These are phyloP conservation scores for Trematosphaeria pertusa DNA, from an alignment of 2,329 filamentous ascomycete genomes.

Conservation along the genomic window DNA sequence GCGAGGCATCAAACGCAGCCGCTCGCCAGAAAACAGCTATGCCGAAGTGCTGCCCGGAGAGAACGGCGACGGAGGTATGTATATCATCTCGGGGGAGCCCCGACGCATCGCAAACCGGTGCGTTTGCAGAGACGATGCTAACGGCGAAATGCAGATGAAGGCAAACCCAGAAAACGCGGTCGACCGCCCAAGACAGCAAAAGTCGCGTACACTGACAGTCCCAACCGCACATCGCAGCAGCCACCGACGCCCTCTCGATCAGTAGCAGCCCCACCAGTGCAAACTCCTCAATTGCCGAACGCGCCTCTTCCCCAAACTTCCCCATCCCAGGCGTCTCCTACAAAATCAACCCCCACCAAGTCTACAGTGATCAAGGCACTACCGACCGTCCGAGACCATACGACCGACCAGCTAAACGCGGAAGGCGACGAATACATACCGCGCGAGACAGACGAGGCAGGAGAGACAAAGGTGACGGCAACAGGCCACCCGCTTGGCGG, in stretches of 20 bases:
- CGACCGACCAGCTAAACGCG: slow-evolving; percentile 89
- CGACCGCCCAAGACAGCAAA: slow-evolving; percentile 67
- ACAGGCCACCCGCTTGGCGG: slow-evolving; percentile 83
- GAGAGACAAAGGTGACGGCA: slow-evolving; percentile 89
- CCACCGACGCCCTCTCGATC: slow-evolving; percentile 57
- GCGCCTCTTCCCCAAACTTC: slow-evolving; percentile 58
- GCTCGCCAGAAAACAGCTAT: slow-evolving; percentile 49
- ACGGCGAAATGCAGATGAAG: slow-evolving; percentile 32
- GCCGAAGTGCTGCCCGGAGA: slow-evolving; percentile 41
- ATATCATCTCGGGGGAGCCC: slow-evolving; percentile 1
- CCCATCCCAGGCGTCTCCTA: slow-evolving; percentile 68
- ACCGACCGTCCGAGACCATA: slow-evolving; percentile 95
- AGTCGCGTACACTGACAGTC: slow-evolving; percentile 61
- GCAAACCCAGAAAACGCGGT: slow-evolving; percentile 53
- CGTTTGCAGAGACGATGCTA: slow-evolving; percentile 18
- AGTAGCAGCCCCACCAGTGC: slow-evolving; percentile 57
- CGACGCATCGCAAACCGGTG: slow-evolving; percentile 9
- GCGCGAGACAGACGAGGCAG: slow-evolving; percentile 88
- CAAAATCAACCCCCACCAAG: slow-evolving; percentile 82
- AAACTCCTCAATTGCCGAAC: slow-evolving; percentile 63
- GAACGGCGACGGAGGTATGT: slow-evolving; percentile 40
- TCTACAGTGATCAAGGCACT: slow-evolving; percentile 84
- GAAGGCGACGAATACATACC: slow-evolving; percentile 95
- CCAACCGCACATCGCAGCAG: slow-evolving; percentile 59
- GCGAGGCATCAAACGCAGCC: slow-evolving; percentile 51